A percentile compares a stretch with the other conserved stretches of the same genome.
Evolutionary conservation across 2,329 filamentous ascomycete species (phyloP).

Genomic region (Sporothrix humicola): DNA sequence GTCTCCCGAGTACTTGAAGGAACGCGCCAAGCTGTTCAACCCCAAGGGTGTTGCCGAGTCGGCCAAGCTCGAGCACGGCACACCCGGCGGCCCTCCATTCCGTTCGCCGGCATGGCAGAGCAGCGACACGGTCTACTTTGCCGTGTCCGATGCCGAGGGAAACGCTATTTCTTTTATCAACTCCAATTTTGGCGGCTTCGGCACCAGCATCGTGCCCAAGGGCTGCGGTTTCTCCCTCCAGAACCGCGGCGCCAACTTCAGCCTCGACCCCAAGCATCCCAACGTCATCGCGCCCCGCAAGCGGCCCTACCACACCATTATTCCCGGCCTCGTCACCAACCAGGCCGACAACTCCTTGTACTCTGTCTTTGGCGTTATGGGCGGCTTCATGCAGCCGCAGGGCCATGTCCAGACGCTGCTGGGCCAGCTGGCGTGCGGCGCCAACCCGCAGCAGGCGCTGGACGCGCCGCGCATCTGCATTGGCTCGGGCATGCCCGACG

Average conservation of each 20-base stretch:
- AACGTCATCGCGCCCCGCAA: slow-evolving; percentile 82
- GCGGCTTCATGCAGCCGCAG: slow-evolving; percentile 97
- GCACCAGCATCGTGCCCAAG: slow-evolving; percentile 80
- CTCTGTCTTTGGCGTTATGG: slow-evolving; percentile 94
- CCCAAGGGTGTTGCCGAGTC: slow-evolving; percentile 61
- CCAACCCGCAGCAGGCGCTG: slow-evolving; percentile 84
- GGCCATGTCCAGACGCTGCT: slow-evolving; percentile 92
- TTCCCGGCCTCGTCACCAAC: slow-evolving; percentile 88
- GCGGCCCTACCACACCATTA: slow-evolving; percentile 96
- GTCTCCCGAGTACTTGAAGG: slow-evolving; percentile 73
- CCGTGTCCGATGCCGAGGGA: slow-evolving; percentile 77
- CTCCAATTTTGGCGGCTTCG: slow-evolving; percentile 89
- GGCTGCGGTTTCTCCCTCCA: slow-evolving; percentile 90
- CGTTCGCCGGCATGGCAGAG: slow-evolving; percentile 76
- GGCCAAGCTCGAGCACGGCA: slow-evolving; percentile 68
- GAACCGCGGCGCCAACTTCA: slow-evolving; percentile 90
- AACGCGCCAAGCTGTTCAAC: slow-evolving; percentile 65
- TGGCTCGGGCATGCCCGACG: slow-evolving; percentile 71
- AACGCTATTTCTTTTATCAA: slow-evolving; percentile 98
- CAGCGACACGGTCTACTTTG: slow-evolving; percentile 95
- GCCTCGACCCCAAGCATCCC: slow-evolving; percentile 71
- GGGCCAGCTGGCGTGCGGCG: slow-evolving; percentile 82
- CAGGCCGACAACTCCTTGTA: slow-evolving; percentile 74
- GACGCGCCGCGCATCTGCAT: slow-evolving; percentile 93
- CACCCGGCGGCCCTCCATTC: slow-evolving; percentile 48